Base-by-base conservation (phyloP, 306 rosid species). In the Lathyrus sativus region DNA sequence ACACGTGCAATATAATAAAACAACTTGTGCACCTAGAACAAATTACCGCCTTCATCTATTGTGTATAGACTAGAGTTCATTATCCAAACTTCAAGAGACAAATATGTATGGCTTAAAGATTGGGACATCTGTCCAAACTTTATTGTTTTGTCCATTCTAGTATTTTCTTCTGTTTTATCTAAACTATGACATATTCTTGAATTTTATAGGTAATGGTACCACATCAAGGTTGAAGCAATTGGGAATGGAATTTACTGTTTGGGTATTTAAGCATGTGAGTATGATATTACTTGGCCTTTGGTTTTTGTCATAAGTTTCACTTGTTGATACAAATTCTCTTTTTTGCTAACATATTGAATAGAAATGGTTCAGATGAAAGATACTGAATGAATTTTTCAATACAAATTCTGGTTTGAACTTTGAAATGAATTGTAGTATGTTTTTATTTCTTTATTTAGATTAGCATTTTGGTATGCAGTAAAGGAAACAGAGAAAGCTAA, bases 201-300 rank as follows among this genome's bases (percentile, higher is more conserved):
- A 73, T 72, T 63, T 76, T 31, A 74, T 57, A 92, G 98, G 97
- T 68, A 86, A 72, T 73, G 91, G 83, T 62, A 88, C 97, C 64
- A 90, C 98, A 56, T 86, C 95, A 64, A 79, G 89, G 84, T 79
- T 93, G 88, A 93, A 88, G 89, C 98, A 93, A 76, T 73, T 86
- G 73, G 98, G 98, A 72, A 93, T 93, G 98, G 98, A 93, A 75
- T 93, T 93, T 77, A 86, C 97, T 19, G 98, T 93, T 8, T 93
- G 97, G 98, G 98, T 93, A 54, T 90, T 93, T 73, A 93, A 93
- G 81, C 98, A 93, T 67, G 98, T 90, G 78, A 86, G 98, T 62
- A 54, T 42, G 70, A 78, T 70, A 76, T 71, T 54, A 13, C 73
- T 71, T 61, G 67, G 59, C 39, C 66, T 76, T 65, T 51, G 55